A percentile compares a stretch with the other conserved stretches of the same genome.
Conservation (phyloP, 345 rosid genomes). For the Citrus australasica region DNA sequence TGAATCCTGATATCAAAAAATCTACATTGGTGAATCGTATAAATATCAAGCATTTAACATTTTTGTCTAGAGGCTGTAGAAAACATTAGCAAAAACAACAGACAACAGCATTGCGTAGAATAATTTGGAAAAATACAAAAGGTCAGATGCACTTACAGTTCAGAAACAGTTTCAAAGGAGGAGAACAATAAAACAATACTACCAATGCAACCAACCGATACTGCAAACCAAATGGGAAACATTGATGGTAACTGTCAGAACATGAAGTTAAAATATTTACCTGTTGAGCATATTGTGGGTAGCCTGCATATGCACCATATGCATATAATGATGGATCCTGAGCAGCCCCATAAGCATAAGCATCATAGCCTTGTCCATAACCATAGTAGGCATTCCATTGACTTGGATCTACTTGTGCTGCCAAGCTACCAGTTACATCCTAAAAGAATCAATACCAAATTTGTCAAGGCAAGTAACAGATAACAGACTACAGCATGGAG, state of each 20-base stretch:
- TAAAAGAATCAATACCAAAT: conserved; percentile 29
- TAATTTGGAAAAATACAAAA: background rate
- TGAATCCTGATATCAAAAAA: background rate
- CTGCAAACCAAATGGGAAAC: background rate
- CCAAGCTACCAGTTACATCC: conserved; percentile 65
- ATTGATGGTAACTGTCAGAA: background rate
- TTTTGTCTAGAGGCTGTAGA: background rate
- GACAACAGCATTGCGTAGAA: background rate
- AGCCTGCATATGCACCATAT: conserved; percentile 86
- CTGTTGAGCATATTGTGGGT: conserved; percentile 85
- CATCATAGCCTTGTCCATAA: conserved; percentile 93
- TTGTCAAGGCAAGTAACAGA: conserved; percentile 7
- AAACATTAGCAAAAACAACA: background rate
- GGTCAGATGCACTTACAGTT: background rate
- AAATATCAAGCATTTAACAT: background rate
- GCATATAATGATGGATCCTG: conserved; percentile 90
- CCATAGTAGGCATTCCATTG: conserved; percentile 93
- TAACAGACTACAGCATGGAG: background rate
- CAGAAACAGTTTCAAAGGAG: background rate
- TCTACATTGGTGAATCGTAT: background rate
- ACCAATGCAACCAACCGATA: background rate
- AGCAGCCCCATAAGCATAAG: conserved; percentile 73
- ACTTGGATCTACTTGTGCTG: conserved; percentile 74
- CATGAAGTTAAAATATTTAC: conserved; percentile 26
- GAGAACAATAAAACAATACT: background rate